These are phyloP conservation scores for Shiraia bambusicola DNA, from an alignment of 2,329 filamentous ascomycete genomes.

Conservation along the genomic window DNA sequence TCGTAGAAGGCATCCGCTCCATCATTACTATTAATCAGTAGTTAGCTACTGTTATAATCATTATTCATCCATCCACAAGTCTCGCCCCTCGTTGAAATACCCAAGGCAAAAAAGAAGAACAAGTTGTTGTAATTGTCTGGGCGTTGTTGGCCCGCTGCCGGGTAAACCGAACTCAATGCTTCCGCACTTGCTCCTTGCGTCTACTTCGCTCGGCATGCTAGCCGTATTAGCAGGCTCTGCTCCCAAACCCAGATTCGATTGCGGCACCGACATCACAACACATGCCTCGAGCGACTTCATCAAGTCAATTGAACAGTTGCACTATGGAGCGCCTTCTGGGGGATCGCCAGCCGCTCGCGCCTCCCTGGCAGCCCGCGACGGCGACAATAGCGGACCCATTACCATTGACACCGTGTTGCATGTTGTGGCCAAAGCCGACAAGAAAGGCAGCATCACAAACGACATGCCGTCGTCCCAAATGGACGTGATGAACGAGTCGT, in stretches of 20 bases:
- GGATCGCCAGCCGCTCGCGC: slow-evolving; percentile 35
- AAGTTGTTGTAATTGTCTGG: no score
- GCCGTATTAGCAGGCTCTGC: slow-evolving; percentile 19
- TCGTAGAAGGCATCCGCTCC: slow-evolving; percentile 12
- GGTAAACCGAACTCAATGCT: slow-evolving; percentile 28
- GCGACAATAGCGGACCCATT: slow-evolving; percentile 27
- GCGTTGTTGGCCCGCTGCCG: no score
- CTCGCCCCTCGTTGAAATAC: no score
- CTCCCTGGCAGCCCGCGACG: slow-evolving; percentile 23
- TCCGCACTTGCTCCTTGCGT: slow-evolving; percentile 31
- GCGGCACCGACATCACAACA: slow-evolving; percentile 42
- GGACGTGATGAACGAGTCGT: slow-evolving; percentile 46
- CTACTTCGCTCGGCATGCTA: slow-evolving; percentile 29
- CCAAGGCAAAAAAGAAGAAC: no score
- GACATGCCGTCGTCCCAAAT: slow-evolving; percentile 45
- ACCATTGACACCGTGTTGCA: slow-evolving; percentile 49
- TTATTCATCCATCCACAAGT: no score
- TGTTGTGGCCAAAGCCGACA: slow-evolving; percentile 44
- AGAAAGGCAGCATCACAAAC: slow-evolving; percentile 43
- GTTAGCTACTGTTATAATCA: no score
- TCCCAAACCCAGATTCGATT: slow-evolving; percentile 44
- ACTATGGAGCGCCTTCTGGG: slow-evolving; percentile 26
- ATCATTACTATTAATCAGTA: slow-evolving; percentile 3
- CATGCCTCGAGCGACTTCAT: slow-evolving; percentile 45
- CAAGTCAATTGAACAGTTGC: slow-evolving; percentile 39